Evolutionary conservation across 1,284 basidiomycete species (phyloP), one percentile per base, ranked within the genome.

Genomic region (Takashimella koratensis): DNA sequence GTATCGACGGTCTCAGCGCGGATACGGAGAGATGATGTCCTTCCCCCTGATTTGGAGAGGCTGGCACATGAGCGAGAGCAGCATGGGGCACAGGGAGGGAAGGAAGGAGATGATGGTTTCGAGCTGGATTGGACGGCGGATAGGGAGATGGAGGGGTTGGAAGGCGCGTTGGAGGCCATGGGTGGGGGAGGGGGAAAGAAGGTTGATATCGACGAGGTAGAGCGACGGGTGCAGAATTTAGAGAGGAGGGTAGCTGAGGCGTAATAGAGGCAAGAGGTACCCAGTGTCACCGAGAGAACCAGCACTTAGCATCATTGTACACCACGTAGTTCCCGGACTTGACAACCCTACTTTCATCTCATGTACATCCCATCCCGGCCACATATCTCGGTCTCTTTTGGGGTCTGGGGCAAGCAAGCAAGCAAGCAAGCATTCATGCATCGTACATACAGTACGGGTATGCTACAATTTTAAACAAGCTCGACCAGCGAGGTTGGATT

Each of bases 41-140:
- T 77, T 0, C 65, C 73, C 3, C 36, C 57, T 19, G 76, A 77
- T 54, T 8, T 53, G 13, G 76, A 76, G 58, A 54, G 74, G 11
- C 50, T 65, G 12, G 66, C 56, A 22, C 76, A 77, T 54, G 73
- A 74, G 39, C 56, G 56, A 24, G 72, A 70, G 24, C 59, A 65
- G 23, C 67, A 73, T 49, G 53, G 39, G 4, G 66, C 60, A 13
- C 62, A 51, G n/a, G 61, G 56, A 6, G 73, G 76, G 2, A 83
- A 84, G 60, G 16, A 8, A 8, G 30, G 30, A 8, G 16, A 8
- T 8, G 81, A 82, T 5, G 84, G 84, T 67, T 84, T 83, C 81
- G 77, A 79, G 48, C 77, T 84, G 59, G 83, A 84, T 20, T 82
- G 82, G 68, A 78, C 75, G 16, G 80, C 80, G 45, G 51, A 61